These are phyloP conservation scores for Alectoria sarmentosa DNA, from an alignment of 495 filamentous ascomycete species.

Conservation along the genomic window DNA sequence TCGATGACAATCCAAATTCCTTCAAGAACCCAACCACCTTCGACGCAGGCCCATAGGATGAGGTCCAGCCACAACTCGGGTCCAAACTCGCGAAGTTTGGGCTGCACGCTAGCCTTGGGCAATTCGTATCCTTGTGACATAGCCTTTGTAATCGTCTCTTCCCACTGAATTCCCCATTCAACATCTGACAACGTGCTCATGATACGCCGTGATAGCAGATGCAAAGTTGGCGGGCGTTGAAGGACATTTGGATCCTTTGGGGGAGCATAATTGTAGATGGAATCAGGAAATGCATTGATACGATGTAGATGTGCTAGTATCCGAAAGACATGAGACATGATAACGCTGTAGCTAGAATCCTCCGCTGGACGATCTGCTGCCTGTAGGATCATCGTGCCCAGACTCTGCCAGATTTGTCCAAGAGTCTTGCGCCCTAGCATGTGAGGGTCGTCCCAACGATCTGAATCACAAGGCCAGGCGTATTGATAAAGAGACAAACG, in stretches of 20 bases:
- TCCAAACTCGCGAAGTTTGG: slow-evolving; percentile 45
- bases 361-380: slow-evolving; percentile 40
- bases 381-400: slow-evolving; percentile 49
- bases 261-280: slow-evolving; percentile 47
- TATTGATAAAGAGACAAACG: slow-evolving; percentile 6
- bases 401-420: slow-evolving; percentile 42
- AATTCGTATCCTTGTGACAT: slow-evolving; percentile 37
- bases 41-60: slow-evolving; percentile 59
- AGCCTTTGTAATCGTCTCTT: slow-evolving; percentile 35
- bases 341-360: slow-evolving; percentile 32
- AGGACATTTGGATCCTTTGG: slow-evolving; percentile 34
- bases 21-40: slow-evolving; percentile 50
- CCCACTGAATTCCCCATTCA: slow-evolving; percentile 48
- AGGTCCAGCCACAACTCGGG: slow-evolving; percentile 61
- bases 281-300: slow-evolving; percentile 46
- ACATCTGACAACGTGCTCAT: slow-evolving; percentile 56
- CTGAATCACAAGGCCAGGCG: slow-evolving; percentile 1
- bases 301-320: slow-evolving; percentile 57
- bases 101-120: slow-evolving; percentile 44
- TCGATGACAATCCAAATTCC: slow-evolving; percentile 44
- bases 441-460: background rate
- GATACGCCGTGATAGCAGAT: slow-evolving; percentile 50
- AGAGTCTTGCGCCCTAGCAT: slow-evolving; percentile 28
- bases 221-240: slow-evolving; percentile 50
- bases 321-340: slow-evolving; percentile 51